A percentile compares a stretch with the other conserved stretches of the same genome.
These are phyloP conservation scores for Chrysosporium keratinophilum DNA, from an alignment of 2,329 filamentous ascomycete genomes.

Conservation along the genomic window DNA sequence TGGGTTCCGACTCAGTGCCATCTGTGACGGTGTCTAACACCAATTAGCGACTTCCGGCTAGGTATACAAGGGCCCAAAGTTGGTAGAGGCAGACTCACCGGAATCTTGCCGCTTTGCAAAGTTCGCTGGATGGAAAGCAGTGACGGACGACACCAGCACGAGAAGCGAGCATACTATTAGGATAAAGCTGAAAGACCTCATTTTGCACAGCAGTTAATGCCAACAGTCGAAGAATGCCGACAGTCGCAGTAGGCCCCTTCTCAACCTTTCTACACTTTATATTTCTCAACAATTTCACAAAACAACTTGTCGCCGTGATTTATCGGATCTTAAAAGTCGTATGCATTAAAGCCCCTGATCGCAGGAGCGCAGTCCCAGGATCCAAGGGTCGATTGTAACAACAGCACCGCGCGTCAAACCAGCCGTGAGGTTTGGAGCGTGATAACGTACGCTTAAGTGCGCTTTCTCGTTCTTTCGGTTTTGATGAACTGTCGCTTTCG, in stretches of 20 bases:
- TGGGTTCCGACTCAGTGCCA: not conserved
- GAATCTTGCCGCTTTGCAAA: slow-evolving; percentile 6
- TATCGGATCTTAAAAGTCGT: too few relatives aligned
- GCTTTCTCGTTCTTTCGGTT: not conserved
- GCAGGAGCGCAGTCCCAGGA: not conserved
- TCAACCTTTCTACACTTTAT: not conserved
- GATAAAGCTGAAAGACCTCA: slow-evolving; percentile 6
- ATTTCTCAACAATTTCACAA: not conserved
- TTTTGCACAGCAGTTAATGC: not conserved
- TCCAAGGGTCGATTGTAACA: not conserved
- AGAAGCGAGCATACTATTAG: slow-evolving; percentile 15
- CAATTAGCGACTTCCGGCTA: not conserved
- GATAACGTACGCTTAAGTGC: too few relatives aligned
- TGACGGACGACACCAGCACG: slow-evolving; percentile 6
- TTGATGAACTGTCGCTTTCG: not conserved
- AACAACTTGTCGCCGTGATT: too few relatives aligned
- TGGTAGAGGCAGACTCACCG: not conserved
- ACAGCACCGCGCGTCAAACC: not conserved
- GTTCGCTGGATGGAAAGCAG: slow-evolving; percentile 5
- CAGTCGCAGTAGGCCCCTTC: not conserved
- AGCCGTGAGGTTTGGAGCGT: too few relatives aligned
- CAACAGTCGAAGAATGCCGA: not conserved
- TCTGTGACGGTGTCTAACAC: slow-evolving; percentile 4
- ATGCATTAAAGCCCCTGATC: too few relatives aligned
- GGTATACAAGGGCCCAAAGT: not conserved